Evolutionary conservation across 2,329 filamentous ascomycete species (phyloP).

Genomic region (Fusarium aywerte): DNA sequence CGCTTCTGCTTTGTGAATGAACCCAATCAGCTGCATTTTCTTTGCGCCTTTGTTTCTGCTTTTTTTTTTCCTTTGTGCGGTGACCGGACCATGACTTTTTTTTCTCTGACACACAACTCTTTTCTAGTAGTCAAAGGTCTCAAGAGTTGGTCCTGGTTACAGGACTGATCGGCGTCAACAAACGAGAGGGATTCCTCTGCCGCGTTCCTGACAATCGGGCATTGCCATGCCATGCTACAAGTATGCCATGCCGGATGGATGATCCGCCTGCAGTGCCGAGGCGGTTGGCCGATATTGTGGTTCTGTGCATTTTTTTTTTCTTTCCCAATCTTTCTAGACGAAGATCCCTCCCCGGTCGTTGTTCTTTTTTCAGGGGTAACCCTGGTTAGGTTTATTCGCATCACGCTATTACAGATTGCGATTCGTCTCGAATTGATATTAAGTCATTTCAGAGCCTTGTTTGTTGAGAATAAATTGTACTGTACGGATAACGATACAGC

Average conservation of each 20-base stretch:
- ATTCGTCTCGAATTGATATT: constrained; percentile 28
- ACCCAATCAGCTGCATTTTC: constrained; percentile 12
- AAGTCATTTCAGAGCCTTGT: constrained; percentile 27
- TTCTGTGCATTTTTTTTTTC: not conserved
- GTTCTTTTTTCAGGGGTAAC: not conserved
- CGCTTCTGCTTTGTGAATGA: constrained; percentile 19
- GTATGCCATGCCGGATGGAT: too few species aligned
- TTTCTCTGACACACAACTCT: not conserved
- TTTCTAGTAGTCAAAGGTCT: not conserved
- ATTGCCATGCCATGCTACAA: not conserved
- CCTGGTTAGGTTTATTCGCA: constrained; percentile 18
- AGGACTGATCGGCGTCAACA: not conserved
- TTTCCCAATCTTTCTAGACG: not conserved
- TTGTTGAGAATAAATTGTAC: constrained; percentile 3
- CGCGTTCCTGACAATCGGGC: not conserved
- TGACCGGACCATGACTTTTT: not conserved
- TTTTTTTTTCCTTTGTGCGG: not conserved
- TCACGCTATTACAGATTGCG: not conserved
- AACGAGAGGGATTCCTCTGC: not conserved
- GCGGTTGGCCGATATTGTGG: not conserved
- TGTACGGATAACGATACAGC: not conserved
- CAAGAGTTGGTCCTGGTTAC: not conserved
- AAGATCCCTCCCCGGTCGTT: constrained; percentile 1
- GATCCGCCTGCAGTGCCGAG: constrained; percentile 6
- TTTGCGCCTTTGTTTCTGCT: constrained; percentile 6